phyloP scores from a whole-genome alignment of 2,329 filamentous ascomycete species.

The Spiromastix sp. region DNA sequence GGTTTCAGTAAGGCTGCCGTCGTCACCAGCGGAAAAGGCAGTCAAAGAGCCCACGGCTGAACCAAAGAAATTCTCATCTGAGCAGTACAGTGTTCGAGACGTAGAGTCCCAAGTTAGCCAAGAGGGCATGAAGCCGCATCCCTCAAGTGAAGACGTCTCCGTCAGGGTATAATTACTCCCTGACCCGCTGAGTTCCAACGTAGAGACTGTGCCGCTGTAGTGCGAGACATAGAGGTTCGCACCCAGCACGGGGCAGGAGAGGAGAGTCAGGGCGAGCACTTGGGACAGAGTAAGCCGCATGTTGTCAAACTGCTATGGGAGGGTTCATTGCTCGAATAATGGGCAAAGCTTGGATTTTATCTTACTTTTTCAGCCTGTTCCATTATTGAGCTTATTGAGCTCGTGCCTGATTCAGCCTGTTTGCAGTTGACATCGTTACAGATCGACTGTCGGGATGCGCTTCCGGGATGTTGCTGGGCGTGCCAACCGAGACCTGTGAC shows the following conservation, averaged over 20 bases:
- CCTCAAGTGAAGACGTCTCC: background rate
- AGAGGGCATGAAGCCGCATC: slow-evolving; percentile 28
- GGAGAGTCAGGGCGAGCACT: background rate
- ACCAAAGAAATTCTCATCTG: slow-evolving; percentile 33
- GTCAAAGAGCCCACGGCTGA: slow-evolving; percentile 27
- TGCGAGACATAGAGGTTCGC: slow-evolving; percentile 32
- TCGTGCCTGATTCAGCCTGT: too few relatives aligned
- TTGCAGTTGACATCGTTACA: too few relatives aligned
- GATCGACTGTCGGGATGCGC: too few relatives aligned
- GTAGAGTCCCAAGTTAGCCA: slow-evolving; percentile 37
- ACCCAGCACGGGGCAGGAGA: background rate
- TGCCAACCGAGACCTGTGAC: too few relatives aligned
- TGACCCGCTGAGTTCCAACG: slow-evolving; percentile 24
- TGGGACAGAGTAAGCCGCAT: background rate
- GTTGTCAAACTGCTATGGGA: too few relatives aligned
- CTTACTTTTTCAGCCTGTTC: too few relatives aligned
- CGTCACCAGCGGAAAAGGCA: slow-evolving; percentile 25
- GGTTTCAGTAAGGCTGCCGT: slow-evolving; percentile 10
- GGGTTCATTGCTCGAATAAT: too few relatives aligned
- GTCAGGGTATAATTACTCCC: slow-evolving; percentile 8
- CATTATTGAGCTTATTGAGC: too few relatives aligned
- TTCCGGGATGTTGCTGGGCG: too few relatives aligned
- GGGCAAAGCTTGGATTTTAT: too few relatives aligned
- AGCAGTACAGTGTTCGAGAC: slow-evolving; percentile 31
- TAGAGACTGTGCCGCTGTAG: slow-evolving; percentile 36